A percentile compares a stretch with the other conserved stretches of the same genome.
phyloP scores from a whole-genome alignment of 805 yeast species.

The Candida taoyuanica region DNA sequence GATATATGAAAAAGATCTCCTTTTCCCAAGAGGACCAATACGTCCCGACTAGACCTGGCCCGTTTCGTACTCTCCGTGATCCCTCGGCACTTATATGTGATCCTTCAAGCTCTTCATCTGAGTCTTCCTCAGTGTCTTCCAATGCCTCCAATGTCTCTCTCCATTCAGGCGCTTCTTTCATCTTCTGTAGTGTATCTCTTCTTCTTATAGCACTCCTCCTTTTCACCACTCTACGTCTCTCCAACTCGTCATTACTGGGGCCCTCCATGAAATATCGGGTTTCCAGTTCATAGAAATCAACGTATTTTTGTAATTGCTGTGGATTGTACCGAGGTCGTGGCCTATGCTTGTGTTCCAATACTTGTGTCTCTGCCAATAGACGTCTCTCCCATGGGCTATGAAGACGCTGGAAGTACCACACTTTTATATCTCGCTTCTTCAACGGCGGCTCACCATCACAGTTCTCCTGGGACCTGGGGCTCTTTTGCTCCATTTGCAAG shows the following conservation, averaged over 20 bases:
- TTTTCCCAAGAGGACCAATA: slow-evolving; percentile 36
- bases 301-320: background rate
- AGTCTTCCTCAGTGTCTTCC: too few species aligned
- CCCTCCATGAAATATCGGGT: background rate
- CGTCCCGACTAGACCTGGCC: slow-evolving; percentile 3
- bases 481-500: too few species aligned
- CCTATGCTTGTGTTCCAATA: too few species aligned
- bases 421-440: too few species aligned
- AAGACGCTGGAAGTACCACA: too few species aligned
- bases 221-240: background rate
- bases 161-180: background rate
- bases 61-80: background rate
- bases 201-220: too few species aligned
- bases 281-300: background rate
- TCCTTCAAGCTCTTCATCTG: background rate
- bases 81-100: background rate
- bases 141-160: background rate
- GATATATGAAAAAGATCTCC: slow-evolving; percentile 43
- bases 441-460: background rate
- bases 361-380: too few species aligned
- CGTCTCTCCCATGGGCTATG: too few species aligned
- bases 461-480: too few species aligned
- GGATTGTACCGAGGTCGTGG: background rate
- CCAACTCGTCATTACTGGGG: background rate
- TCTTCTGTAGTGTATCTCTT: too few species aligned